Conservation (phyloP, 768 basidiomycete genomes). For the Macrolepiota dolichaula region DNA sequence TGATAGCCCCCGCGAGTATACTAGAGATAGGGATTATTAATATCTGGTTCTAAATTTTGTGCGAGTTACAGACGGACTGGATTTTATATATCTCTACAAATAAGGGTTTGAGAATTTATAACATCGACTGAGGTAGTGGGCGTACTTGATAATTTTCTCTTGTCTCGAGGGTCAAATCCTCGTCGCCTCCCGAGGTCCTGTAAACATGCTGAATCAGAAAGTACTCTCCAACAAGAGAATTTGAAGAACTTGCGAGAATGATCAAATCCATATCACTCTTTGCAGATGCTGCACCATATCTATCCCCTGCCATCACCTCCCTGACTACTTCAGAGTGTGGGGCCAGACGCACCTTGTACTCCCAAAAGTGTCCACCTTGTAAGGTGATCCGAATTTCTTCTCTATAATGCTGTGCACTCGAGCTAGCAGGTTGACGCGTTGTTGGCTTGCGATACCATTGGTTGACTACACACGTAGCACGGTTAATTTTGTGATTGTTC, state of each 20-base stretch:
- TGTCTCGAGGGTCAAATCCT: slow-evolving; percentile 15
- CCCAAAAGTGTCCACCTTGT: slow-evolving; percentile 40
- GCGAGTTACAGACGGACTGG: slow-evolving; percentile 13
- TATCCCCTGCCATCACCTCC: background rate
- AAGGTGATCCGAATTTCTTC: slow-evolving; percentile 27
- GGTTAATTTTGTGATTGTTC: background rate
- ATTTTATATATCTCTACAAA: slow-evolving; percentile 27
- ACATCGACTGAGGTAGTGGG: background rate
- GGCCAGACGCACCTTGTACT: slow-evolving; percentile 32
- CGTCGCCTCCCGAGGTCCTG: slow-evolving; percentile 22
- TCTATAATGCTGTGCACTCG: slow-evolving; percentile 24
- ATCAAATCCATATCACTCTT: slow-evolving; percentile 51
- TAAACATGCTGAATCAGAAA: background rate
- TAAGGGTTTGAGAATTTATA: background rate
- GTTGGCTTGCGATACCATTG: background rate
- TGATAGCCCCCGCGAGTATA: slow-evolving; percentile 26
- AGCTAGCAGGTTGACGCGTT: background rate
- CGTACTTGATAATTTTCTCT: slow-evolving; percentile 9
- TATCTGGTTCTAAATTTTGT: background rate
- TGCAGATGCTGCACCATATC: slow-evolving; percentile 38
- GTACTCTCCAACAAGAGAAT: background rate
- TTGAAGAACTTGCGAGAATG: slow-evolving; percentile 37
- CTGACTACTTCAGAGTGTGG: background rate
- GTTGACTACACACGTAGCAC: background rate
- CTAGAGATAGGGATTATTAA: slow-evolving; percentile 18